Conservation (phyloP, 768 basidiomycete genomes). For the Tylopilus intermedius region DNA sequence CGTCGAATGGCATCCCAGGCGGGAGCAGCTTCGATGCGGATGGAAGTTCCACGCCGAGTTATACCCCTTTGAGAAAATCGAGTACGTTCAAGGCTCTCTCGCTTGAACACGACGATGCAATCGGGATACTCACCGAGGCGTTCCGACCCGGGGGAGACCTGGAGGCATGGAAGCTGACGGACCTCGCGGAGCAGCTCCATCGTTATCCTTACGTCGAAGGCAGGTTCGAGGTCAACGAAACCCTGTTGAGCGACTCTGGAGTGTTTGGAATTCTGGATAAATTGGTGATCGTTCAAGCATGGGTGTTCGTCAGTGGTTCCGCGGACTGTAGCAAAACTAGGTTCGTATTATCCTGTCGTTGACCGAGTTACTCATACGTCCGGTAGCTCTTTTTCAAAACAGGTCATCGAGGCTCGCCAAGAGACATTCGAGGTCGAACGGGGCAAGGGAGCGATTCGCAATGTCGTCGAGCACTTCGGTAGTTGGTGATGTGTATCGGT, state of each 20-base stretch:
- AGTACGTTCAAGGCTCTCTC: conserved; percentile 45
- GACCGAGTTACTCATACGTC: no score
- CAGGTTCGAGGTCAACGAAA: conserved; percentile 19
- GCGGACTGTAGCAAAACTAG: conserved; percentile 44
- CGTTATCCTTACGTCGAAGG: conserved; percentile 23
- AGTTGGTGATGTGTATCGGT: conserved; percentile 10
- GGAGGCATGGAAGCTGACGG: conserved; percentile 39
- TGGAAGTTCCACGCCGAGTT: not conserved
- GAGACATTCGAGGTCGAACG: conserved; percentile 15
- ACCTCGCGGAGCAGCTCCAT: conserved; percentile 35
- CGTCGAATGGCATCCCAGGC: not conserved
- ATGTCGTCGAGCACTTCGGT: conserved; percentile 45
- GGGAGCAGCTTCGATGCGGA: not conserved
- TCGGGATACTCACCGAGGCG: conserved; percentile 38
- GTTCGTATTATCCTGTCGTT: conserved; percentile 24
- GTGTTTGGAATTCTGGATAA: conserved; percentile 55
- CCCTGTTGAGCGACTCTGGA: conserved; percentile 44
- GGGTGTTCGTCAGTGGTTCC: conserved; percentile 48
- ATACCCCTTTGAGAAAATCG: conserved; percentile 28
- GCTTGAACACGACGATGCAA: conserved; percentile 41
- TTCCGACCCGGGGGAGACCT: conserved; percentile 41
- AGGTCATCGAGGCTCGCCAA: conserved; percentile 44
- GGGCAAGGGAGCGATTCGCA: conserved; percentile 25
- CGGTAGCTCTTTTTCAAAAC: conserved; percentile 47
- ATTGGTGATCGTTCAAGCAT: conserved; percentile 44